Conservation (phyloP, 306 rosid genomes). For the Prunus mume region DNA sequence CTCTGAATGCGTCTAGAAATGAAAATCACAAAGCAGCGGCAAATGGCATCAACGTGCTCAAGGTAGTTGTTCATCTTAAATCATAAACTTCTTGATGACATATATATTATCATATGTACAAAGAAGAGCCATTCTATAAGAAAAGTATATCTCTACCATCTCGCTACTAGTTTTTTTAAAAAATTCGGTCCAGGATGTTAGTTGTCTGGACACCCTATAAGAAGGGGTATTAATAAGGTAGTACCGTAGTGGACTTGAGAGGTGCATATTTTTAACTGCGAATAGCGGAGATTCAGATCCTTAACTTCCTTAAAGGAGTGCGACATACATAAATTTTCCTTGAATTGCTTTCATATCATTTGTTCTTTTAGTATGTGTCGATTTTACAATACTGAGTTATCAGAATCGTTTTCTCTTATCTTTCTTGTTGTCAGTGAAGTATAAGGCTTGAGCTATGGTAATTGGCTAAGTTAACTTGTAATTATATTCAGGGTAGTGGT, state of each 20-base stretch:
- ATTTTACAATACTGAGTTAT: not conserved
- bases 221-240: not conserved
- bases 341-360: not conserved
- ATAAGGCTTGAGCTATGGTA: not conserved
- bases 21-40: conserved; percentile 48
- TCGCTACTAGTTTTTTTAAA: not conserved
- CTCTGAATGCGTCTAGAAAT: conserved; percentile 40
- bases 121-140: not conserved
- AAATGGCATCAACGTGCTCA: conserved; percentile 43
- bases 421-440: not conserved
- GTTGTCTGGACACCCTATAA: not conserved
- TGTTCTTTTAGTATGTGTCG: not conserved
- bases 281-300: not conserved
- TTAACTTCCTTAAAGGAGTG: not conserved
- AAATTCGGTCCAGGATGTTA: not conserved
- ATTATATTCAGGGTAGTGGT: conserved; percentile 56
- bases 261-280: not conserved
- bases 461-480: conserved; percentile 6
- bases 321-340: not conserved
- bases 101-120: not conserved
- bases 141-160: not conserved
- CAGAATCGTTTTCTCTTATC: not conserved
- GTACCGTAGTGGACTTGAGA: not conserved
- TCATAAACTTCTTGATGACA: not conserved
- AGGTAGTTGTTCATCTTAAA: conserved; percentile 37